These are phyloP conservation scores for Lachancea thermotolerans DNA, from an alignment of 805 yeast species.

Conservation along the genomic window DNA sequence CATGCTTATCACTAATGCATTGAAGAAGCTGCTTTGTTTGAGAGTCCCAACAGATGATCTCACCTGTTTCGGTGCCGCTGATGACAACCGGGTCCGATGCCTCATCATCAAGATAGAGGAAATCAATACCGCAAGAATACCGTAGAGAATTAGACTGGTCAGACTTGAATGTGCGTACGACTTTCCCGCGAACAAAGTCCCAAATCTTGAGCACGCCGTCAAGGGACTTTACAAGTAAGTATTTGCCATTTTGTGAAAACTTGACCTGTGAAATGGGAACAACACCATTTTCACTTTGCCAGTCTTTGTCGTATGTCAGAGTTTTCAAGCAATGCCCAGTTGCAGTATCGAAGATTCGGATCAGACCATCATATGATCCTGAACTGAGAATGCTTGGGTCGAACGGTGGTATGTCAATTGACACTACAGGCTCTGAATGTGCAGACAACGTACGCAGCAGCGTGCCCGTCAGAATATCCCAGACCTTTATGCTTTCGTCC, in stretches of 20 bases:
- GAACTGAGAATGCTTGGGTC: conserved; percentile 73
- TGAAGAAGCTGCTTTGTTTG: conserved; percentile 18
- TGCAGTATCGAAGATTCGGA: conserved; percentile 78
- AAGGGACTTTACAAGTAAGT: conserved; percentile 65
- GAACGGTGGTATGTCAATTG: conserved; percentile 67
- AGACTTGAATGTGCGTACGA: conserved; percentile 58
- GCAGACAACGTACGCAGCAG: conserved; percentile 79
- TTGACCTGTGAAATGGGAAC: conserved; percentile 66
- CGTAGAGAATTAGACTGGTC: conserved; percentile 10
- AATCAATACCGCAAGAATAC: conserved; percentile 27
- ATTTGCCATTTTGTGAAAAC: conserved; percentile 76
- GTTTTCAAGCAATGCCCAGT: conserved; percentile 92
- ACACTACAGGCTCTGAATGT: conserved; percentile 83
- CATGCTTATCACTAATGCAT: conserved; percentile 10
- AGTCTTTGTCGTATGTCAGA: conserved; percentile 68
- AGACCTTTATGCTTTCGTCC: conserved; percentile 83
- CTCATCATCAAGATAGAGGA: conserved; percentile 19
- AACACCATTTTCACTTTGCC: conserved; percentile 48
- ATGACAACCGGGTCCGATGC: conserved; percentile 18
- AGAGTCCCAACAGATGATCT: conserved; percentile 24
- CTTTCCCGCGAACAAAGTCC: conserved; percentile 79
- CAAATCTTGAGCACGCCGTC: conserved; percentile 77
- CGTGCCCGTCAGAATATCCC: conserved; percentile 70
- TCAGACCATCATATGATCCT: conserved; percentile 86
- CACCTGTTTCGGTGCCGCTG: conserved; percentile 27